Evolutionary conservation across 257 asterid genomes (phyloP).

Genomic region (Solanum dulcamara): DNA sequence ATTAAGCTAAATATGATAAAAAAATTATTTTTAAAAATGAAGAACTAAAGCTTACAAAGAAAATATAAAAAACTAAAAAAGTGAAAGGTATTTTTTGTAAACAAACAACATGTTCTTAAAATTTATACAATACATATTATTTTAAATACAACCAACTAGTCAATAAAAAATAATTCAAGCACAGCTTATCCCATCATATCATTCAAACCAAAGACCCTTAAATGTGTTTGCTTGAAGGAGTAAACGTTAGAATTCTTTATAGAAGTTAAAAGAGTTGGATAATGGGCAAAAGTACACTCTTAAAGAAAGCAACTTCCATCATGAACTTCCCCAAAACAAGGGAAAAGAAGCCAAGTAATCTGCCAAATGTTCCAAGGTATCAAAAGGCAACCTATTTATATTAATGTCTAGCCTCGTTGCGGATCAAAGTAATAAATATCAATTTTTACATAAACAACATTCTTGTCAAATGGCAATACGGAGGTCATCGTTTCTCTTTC

Average conservation of each 20-base stretch:
- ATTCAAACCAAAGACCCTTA: no score
- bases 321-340: not conserved
- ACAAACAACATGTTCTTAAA: no score
- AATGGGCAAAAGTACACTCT: not conserved
- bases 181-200: no score
- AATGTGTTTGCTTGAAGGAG: not conserved
- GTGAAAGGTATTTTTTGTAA: no score
- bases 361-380: slow-evolving; percentile 11
- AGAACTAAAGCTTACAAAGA: no score
- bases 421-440: not conserved
- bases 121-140: no score
- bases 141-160: no score
- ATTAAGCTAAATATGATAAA: no score
- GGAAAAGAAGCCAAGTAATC: not conserved
- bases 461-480: slow-evolving; percentile 31
- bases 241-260: not conserved
- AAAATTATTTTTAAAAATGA: no score
- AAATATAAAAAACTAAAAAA: no score
- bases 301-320: not conserved
- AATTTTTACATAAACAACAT: not conserved
- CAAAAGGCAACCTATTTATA: slow-evolving; percentile 11
- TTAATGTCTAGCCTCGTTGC: not conserved
- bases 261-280: not conserved
- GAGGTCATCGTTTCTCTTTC: slow-evolving; percentile 18
- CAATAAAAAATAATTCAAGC: no score